Conservation (phyloP, 805 yeast genomes). For the Candida maris region DNA sequence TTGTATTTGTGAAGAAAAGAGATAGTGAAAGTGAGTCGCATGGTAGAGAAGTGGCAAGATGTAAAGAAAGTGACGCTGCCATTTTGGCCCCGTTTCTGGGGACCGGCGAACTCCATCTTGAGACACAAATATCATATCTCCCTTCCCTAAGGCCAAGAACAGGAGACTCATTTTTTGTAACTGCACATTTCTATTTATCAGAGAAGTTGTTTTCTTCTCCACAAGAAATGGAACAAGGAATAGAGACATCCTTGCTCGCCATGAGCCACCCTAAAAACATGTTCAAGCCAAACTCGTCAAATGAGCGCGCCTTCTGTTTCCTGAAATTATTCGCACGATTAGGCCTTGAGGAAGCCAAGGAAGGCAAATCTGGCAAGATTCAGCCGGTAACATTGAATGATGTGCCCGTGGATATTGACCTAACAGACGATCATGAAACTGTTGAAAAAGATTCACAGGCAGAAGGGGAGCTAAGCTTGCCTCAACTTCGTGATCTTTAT, state of each 20-base stretch:
- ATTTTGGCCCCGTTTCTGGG: slow-evolving; percentile 65
- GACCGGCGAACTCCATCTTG: slow-evolving; percentile 49
- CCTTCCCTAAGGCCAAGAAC: slow-evolving; percentile 52
- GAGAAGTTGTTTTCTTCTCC: slow-evolving; percentile 6
- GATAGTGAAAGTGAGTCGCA: slow-evolving; percentile 11
- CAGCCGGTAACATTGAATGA: too few relatives aligned
- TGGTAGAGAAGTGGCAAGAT: slow-evolving; percentile 69
- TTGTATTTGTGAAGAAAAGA: slow-evolving; percentile 23
- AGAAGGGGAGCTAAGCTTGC: slow-evolving; percentile 37
- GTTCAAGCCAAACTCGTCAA: not conserved
- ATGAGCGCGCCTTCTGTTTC: slow-evolving; percentile 7
- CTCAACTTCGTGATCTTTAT: slow-evolving; percentile 71
- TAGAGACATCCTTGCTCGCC: slow-evolving; percentile 27
- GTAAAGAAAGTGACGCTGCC: slow-evolving; percentile 66
- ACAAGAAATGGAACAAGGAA: slow-evolving; percentile 21
- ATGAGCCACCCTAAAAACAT: slow-evolving; percentile 1
- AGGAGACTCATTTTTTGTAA: slow-evolving; percentile 75
- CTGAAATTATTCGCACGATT: slow-evolving; percentile 16
- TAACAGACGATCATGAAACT: not conserved
- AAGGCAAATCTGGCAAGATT: slow-evolving; percentile 22
- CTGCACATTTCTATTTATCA: slow-evolving; percentile 59
- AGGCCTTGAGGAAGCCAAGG: slow-evolving; percentile 6
- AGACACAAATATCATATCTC: slow-evolving; percentile 55
- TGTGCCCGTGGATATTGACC: not conserved
- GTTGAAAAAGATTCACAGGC: slow-evolving; percentile 16